phyloP scores from a whole-genome alignment of 805 yeast genomes.

The Candida ficus region DNA sequence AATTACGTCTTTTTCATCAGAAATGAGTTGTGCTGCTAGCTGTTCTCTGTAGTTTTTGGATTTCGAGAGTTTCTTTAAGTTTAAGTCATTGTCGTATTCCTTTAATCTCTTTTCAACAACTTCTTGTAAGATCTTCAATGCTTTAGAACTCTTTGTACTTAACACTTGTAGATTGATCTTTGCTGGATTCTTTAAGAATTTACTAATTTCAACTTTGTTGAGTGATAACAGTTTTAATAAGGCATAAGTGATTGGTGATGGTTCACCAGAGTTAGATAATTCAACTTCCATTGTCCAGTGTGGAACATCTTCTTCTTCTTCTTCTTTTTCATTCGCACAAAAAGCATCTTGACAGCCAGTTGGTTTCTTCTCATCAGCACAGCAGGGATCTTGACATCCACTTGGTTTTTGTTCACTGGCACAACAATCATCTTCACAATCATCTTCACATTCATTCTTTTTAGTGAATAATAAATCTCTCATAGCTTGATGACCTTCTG shows the following conservation, averaged over 20 bases:
- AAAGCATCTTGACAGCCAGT: not conserved
- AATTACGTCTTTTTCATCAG: slow-evolving; percentile 15
- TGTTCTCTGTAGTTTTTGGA: slow-evolving; percentile 14
- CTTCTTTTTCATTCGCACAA: slow-evolving; percentile 6
- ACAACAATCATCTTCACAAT: slow-evolving; percentile 19
- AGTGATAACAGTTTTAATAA: slow-evolving; percentile 32
- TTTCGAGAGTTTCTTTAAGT: slow-evolving; percentile 11
- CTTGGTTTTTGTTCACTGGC: not conserved
- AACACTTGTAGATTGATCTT: slow-evolving; percentile 15
- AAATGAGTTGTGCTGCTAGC: slow-evolving; percentile 15
- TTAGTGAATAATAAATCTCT: slow-evolving; percentile 12
- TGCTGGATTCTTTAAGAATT: slow-evolving; percentile 20
- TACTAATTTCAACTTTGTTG: slow-evolving; percentile 23
- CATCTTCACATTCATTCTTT: slow-evolving; percentile 12
- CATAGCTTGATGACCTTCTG: slow-evolving; percentile 35
- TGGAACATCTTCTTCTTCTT: slow-evolving; percentile 21
- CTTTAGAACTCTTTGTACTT: slow-evolving; percentile 15
- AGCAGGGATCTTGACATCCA: not conserved
- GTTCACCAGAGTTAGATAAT: slow-evolving; percentile 37
- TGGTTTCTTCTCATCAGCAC: not conserved
- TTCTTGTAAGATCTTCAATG: slow-evolving; percentile 17
- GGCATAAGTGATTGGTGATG: slow-evolving; percentile 41
- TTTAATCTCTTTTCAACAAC: slow-evolving; percentile 15
- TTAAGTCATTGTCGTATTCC: slow-evolving; percentile 11
- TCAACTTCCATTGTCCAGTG: slow-evolving; percentile 42